Evolutionary conservation across 768 basidiomycete genomes (phyloP).

Genomic region (Xanthoconium stramineum): DNA sequence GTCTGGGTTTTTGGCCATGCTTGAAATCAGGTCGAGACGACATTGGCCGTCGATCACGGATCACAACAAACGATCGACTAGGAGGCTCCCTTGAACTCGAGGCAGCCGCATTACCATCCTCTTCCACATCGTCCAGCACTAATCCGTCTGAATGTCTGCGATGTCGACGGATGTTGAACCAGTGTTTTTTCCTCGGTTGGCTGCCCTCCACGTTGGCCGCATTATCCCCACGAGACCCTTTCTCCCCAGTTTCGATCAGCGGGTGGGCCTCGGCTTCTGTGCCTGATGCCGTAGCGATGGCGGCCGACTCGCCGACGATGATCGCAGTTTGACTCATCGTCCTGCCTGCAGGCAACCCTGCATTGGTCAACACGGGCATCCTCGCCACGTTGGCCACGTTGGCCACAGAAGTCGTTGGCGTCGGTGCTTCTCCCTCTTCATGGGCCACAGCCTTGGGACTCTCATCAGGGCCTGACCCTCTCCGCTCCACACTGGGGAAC

Average conservation of each 20-base stretch:
- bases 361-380: constrained; percentile 32
- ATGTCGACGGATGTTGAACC: constrained; percentile 62
- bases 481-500: constrained; percentile 61
- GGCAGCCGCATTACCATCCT: constrained; percentile 23
- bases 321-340: constrained; percentile 84
- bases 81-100: constrained; percentile 33
- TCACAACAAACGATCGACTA: constrained; percentile 65
- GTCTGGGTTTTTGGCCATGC: constrained; percentile 20
- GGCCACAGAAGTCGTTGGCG: constrained; percentile 49
- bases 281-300: constrained; percentile 19
- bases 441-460: constrained; percentile 22
- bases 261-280: constrained; percentile 19
- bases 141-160: constrained; percentile 60
- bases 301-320: constrained; percentile 58
- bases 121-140: constrained; percentile 26
- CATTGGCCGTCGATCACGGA: constrained; percentile 53
- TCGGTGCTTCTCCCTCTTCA: constrained; percentile 42
- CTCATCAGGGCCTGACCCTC: constrained; percentile 24
- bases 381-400: constrained; percentile 48
- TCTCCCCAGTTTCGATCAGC: constrained; percentile 18
- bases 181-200: constrained; percentile 62
- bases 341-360: constrained; percentile 55
- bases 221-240: constrained; percentile 16
- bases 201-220: constrained; percentile 38
- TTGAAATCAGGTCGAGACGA: constrained; percentile 25